Evolutionary conservation across 345 rosid species (phyloP).

Genomic region (Acer campestre): DNA sequence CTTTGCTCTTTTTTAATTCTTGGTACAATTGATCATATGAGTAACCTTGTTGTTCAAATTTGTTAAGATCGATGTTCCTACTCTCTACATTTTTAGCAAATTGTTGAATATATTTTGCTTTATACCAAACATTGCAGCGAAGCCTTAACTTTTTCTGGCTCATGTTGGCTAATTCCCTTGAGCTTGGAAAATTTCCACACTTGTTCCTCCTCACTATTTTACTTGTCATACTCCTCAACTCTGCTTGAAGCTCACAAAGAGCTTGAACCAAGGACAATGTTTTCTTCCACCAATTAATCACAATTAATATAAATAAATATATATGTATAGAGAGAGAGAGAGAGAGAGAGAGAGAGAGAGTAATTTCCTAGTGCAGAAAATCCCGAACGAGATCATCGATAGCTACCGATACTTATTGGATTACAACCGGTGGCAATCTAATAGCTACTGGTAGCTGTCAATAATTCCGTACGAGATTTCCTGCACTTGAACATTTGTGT

Average conservation of each 20-base stretch:
- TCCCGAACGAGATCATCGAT: no score
- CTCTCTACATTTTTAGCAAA: conserved; percentile 34
- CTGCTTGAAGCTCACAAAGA: conserved; percentile 42
- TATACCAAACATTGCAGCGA: conserved; percentile 48
- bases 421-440: no score
- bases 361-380: no score
- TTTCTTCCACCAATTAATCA: not conserved
- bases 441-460: no score
- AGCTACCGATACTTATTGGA: no score
- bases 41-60: conserved; percentile 15
- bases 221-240: not conserved
- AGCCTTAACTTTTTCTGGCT: conserved; percentile 15
- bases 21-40: not conserved
- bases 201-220: not conserved
- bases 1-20: conserved; percentile 25
- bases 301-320: no score
- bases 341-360: no score
- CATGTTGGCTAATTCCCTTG: conserved; percentile 40
- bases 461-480: no score
- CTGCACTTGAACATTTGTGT: no score
- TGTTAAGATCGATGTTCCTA: conserved; percentile 29
- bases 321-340: no score
- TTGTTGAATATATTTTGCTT: conserved; percentile 30
- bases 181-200: conserved; percentile 42
- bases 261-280: conserved; percentile 46